These are phyloP conservation scores for Macadamia integrifolia DNA, from an alignment of 164 flowering plant species.

Conservation along the genomic window DNA sequence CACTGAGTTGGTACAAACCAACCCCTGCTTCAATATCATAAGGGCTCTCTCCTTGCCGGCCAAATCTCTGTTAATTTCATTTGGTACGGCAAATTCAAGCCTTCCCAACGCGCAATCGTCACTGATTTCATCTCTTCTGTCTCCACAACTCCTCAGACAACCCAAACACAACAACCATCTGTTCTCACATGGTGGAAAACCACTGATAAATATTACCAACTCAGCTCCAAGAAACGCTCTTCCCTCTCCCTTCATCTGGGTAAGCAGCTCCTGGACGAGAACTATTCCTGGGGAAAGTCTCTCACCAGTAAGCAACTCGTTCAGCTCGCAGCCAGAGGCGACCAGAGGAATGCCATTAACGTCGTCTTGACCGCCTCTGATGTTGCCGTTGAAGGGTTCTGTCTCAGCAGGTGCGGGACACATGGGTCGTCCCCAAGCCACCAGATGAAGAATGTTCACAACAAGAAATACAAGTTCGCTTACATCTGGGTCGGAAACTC, in stretches of 20 bases:
- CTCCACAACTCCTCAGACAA: constrained; percentile 11
- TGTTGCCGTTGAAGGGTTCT: constrained; percentile 53
- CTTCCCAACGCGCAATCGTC: constrained; percentile 55
- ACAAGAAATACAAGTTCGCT: constrained; percentile 30
- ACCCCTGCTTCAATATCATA: constrained; percentile 46
- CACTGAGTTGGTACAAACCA: constrained; percentile 18
- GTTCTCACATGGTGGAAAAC: constrained; percentile 67
- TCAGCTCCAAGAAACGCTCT: constrained; percentile 18
- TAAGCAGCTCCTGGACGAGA: constrained; percentile 38
- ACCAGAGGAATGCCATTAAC: constrained; percentile 31
- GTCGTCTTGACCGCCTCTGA: constrained; percentile 55
- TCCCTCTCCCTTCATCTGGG: constrained; percentile 29
- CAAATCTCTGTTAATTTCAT: constrained; percentile 51
- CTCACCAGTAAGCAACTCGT: constrained; percentile 30
- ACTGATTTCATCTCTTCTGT: constrained; percentile 56
- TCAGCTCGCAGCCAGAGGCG: constrained; percentile 34
- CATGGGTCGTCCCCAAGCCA: constrained; percentile 31
- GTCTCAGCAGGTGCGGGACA: constrained; percentile 50
- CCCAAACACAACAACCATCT: constrained; percentile 26
- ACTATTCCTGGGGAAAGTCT: constrained; percentile 52
- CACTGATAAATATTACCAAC: constrained; percentile 39
- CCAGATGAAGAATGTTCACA: not conserved
- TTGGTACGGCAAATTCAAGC: constrained; percentile 70
- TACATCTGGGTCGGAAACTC: constrained; percentile 71
- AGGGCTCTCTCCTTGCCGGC: constrained; percentile 62